A percentile compares a stretch with the other conserved stretches of the same genome.
Conservation (phyloP, 164 flowering plant genomes). For the Taxillus chinensis region DNA sequence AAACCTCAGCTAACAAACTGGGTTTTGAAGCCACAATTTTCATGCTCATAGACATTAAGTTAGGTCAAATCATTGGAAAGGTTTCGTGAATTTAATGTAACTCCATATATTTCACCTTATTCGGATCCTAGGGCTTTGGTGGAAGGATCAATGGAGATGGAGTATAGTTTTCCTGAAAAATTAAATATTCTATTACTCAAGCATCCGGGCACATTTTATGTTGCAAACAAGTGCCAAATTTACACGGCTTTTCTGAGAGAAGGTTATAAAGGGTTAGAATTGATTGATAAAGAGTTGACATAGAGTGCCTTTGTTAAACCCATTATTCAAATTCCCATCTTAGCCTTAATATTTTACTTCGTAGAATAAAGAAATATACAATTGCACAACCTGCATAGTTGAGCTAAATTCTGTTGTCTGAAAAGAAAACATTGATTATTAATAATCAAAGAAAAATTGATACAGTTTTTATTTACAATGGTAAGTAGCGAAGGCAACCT, state of each 20-base stretch:
- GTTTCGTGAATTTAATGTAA: slow-evolving; percentile 58
- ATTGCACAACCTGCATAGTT: no score
- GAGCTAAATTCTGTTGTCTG: not conserved
- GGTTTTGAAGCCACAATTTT: slow-evolving; percentile 46
- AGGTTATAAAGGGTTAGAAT: slow-evolving; percentile 56
- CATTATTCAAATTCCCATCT: no score
- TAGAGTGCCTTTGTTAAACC: no score
- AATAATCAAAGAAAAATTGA: slow-evolving; percentile 1
- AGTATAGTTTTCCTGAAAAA: slow-evolving; percentile 63
- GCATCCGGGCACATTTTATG: slow-evolving; percentile 92
- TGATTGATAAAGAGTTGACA: slow-evolving; percentile 71
- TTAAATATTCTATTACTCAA: slow-evolving; percentile 57
- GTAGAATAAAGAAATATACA: no score
- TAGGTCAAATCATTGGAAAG: slow-evolving; percentile 76
- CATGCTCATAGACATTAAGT: slow-evolving; percentile 57
- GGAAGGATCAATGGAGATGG: slow-evolving; percentile 69
- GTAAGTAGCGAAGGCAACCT: not conserved
- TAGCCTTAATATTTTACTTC: no score
- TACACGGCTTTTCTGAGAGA: slow-evolving; percentile 87
- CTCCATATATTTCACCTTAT: slow-evolving; percentile 84
- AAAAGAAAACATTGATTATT: not conserved
- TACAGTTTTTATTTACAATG: slow-evolving; percentile 6
- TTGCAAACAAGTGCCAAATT: slow-evolving; percentile 71
- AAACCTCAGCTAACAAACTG: slow-evolving; percentile 29
- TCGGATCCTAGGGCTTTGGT: slow-evolving; percentile 22